These are phyloP conservation scores for Tulasnella sp. DNA, from an alignment of 768 basidiomycete genomes.

Conservation along the genomic window DNA sequence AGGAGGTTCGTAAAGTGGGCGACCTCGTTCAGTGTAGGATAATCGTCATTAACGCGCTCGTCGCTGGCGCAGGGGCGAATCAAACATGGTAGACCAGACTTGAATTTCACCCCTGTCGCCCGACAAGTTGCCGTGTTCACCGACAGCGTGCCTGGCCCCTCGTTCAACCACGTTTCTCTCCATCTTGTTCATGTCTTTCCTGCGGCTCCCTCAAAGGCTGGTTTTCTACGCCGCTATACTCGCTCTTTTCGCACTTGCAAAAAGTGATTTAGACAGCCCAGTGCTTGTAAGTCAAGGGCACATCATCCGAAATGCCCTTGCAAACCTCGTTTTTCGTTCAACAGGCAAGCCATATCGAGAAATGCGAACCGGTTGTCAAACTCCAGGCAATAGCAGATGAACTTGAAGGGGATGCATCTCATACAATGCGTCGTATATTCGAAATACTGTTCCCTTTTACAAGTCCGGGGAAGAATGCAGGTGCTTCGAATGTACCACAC, in stretches of 20 bases:
- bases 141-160: too few species aligned
- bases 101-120: too few species aligned
- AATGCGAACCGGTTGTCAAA: conserved; percentile 33
- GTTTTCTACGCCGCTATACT: not conserved
- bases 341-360: conserved; percentile 36
- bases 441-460: conserved; percentile 73
- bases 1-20: too few species aligned
- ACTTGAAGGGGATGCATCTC: conserved; percentile 52
- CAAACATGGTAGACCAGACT: too few species aligned
- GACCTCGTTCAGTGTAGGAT: too few species aligned
- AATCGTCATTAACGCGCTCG: too few species aligned
- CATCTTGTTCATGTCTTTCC: too few species aligned
- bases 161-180: too few species aligned
- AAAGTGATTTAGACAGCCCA: not conserved
- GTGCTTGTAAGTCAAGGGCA: not conserved
- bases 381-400: conserved; percentile 48
- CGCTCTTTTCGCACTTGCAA: not conserved
- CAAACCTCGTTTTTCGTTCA: not conserved
- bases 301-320: not conserved
- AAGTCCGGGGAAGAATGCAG: conserved; percentile 73
- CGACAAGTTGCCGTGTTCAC: too few species aligned
- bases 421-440: conserved; percentile 69
- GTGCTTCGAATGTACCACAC: conserved; percentile 25
- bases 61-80: too few species aligned
- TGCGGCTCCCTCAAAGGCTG: not conserved